Evolutionary conservation across 768 basidiomycete species (phyloP).

Genomic region (Boletus subparvulus): DNA sequence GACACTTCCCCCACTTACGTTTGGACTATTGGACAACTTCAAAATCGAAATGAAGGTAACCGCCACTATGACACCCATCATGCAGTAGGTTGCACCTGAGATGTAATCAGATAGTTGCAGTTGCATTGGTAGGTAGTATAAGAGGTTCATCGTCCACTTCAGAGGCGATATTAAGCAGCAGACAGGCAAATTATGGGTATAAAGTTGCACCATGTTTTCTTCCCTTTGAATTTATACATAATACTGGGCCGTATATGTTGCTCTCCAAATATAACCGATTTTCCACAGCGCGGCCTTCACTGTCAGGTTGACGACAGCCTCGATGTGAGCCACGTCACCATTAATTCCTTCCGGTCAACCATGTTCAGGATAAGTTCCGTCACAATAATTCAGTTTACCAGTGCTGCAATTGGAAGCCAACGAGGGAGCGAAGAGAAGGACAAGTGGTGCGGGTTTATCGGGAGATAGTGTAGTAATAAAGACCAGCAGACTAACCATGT

Average conservation of each 20-base stretch:
- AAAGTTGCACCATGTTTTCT: not conserved
- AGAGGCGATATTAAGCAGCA: not conserved
- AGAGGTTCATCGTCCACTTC: not conserved
- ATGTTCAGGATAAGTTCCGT: too few species aligned
- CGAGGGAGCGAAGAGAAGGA: too few species aligned
- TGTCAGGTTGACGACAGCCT: too few species aligned
- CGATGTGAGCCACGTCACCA: too few species aligned
- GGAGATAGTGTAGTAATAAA: too few species aligned
- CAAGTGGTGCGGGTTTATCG: too few species aligned
- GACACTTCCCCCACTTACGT: not conserved
- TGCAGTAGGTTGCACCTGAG: not conserved
- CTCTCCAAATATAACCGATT: not conserved
- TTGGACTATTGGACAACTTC: not conserved
- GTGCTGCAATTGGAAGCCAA: too few species aligned
- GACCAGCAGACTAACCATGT: too few species aligned
- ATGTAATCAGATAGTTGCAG: not conserved
- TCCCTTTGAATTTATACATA: not conserved
- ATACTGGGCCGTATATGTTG: not conserved
- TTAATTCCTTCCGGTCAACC: too few species aligned
- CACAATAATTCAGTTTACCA: too few species aligned
- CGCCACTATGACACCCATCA: not conserved
- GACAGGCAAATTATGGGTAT: too few species aligned
- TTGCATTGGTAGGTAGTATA: not conserved
- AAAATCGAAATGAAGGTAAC: not conserved
- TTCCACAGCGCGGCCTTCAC: too few species aligned